phyloP scores from a whole-genome alignment of 192 early-diverging fungal species.

The Oehlia diaphana region DNA sequence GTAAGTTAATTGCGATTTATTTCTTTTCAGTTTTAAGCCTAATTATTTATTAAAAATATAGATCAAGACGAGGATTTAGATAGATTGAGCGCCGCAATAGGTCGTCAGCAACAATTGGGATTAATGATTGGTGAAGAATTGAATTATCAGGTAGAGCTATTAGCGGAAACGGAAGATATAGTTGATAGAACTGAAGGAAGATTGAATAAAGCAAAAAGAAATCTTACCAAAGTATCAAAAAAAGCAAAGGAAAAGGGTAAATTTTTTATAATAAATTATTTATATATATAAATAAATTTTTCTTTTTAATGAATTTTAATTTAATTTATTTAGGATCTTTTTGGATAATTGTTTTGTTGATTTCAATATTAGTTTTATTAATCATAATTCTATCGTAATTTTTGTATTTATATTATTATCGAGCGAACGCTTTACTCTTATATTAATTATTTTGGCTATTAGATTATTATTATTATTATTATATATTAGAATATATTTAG shows the following conservation, averaged over 20 bases:
- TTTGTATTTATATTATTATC: background rate
- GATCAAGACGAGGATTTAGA: conserved; percentile 81
- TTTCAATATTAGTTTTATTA: background rate
- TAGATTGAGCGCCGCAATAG: conserved; percentile 55
- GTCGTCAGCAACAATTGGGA: conserved; percentile 70
- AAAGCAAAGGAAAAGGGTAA: conserved; percentile 56
- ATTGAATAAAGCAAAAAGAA: conserved; percentile 46
- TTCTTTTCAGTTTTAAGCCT: background rate
- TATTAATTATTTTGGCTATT: background rate
- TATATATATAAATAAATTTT: background rate
- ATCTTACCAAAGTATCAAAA: conserved; percentile 52
- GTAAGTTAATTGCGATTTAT: conserved; percentile 35
- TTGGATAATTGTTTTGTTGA: background rate
- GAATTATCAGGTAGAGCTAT: conserved; percentile 64
- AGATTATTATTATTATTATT: background rate
- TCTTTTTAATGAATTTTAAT: background rate
- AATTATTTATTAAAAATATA: conserved; percentile 29
- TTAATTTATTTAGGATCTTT: background rate
- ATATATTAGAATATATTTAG: background rate
- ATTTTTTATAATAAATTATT: conserved; percentile 3
- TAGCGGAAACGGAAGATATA: conserved; percentile 70
- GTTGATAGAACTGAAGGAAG: conserved; percentile 57
- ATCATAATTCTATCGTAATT: background rate
- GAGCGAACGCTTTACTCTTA: background rate
- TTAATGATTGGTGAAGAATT: conserved; percentile 74